Evolutionary conservation across 1,284 basidiomycete genomes (phyloP).

Genomic region (Pascua guehoae): DNA sequence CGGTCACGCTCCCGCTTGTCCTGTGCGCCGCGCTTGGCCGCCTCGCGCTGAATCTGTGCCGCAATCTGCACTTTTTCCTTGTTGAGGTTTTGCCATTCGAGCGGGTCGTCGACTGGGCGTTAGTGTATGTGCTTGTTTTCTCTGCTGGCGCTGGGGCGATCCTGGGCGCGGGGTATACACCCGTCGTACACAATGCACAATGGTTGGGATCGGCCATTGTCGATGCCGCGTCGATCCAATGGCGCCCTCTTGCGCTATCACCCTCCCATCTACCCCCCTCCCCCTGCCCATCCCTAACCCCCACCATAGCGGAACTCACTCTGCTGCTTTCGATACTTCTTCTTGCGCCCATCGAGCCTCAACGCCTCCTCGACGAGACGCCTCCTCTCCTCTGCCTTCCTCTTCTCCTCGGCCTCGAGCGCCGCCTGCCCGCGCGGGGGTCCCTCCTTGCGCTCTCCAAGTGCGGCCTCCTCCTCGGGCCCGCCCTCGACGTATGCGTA

Average conservation of each 20-base stretch:
- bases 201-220: too few species aligned
- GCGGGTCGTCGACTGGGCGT: constrained; percentile 34
- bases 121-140: not conserved
- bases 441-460: constrained; percentile 11
- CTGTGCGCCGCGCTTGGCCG: constrained; percentile 33
- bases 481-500: constrained; percentile 47
- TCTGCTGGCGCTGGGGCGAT: too few species aligned
- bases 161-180: too few species aligned
- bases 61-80: constrained; percentile 41
- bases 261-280: too few species aligned
- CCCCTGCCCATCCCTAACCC: not conserved
- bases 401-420: constrained; percentile 36
- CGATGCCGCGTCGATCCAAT: too few species aligned
- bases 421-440: constrained; percentile 25
- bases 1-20: constrained; percentile 42
- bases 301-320: constrained; percentile 17
- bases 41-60: constrained; percentile 39
- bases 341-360: constrained; percentile 41
- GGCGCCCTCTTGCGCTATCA: too few species aligned
- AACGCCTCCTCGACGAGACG: constrained; percentile 40
- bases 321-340: constrained; percentile 43
- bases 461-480: constrained; percentile 19
- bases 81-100: constrained; percentile 40
- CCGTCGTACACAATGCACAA: not conserved
- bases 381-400: constrained; percentile 40